Percentiles rank a stretch among this genome's conserved stretches.
Conservation (phyloP, 208 protist species). For the Leishmania tarentolae region DNA sequence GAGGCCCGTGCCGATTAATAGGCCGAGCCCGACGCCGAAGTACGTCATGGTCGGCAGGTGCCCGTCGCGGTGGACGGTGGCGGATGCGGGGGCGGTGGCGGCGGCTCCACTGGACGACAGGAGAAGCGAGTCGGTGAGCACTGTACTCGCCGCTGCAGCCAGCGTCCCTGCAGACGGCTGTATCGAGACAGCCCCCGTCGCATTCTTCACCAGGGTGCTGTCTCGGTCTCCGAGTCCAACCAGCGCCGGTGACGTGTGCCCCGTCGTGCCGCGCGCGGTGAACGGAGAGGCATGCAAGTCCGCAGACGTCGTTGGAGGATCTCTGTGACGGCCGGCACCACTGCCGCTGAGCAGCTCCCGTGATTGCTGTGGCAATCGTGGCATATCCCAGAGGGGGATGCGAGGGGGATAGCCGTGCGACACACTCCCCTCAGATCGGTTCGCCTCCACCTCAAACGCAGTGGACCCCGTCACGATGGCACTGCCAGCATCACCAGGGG, state of each 20-base stretch:
- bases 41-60: not conserved
- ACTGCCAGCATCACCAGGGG: not conserved
- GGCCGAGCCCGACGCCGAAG: constrained; percentile 21
- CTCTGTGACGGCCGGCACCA: not conserved
- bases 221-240: not conserved
- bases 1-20: constrained; percentile 16
- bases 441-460: not conserved
- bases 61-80: not conserved
- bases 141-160: not conserved
- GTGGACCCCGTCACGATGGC: not conserved
- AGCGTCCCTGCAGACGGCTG: not conserved
- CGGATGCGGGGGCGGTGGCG: not conserved
- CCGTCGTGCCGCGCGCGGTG: not conserved
- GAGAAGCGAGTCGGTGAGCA: not conserved
- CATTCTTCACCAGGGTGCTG: not conserved
- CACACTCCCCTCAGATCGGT: not conserved
- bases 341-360: not conserved
- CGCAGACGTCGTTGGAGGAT: not conserved
- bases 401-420: not conserved
- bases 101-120: not conserved
- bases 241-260: not conserved
- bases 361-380: not conserved
- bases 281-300: not conserved
- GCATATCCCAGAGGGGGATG: not conserved
- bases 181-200: not conserved